Conservation (phyloP, 2,329 filamentous ascomycete genomes). For the Falciphora oryzae region DNA sequence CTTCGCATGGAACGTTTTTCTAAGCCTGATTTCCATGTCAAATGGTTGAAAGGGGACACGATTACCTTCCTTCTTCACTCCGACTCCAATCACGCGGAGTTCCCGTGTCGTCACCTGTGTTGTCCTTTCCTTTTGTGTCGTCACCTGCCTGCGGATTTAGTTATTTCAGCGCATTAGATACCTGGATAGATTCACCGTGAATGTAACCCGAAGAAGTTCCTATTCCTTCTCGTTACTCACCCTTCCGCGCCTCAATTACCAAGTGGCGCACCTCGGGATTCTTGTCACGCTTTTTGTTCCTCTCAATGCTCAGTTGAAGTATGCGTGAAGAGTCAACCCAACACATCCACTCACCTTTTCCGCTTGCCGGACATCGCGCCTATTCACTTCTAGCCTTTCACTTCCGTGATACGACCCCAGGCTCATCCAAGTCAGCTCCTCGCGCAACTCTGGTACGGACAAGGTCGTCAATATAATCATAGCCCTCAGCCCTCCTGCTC, state of each 20-base stretch:
- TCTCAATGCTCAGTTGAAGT: too few species aligned
- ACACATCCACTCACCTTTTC: too few species aligned
- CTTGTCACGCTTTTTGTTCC: too few species aligned
- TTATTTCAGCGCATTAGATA: neutral
- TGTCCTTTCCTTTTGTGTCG: neutral
- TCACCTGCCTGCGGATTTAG: neutral
- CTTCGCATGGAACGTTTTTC: slow-evolving; percentile 22
- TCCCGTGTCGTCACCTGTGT: neutral
- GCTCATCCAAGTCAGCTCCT: too few species aligned
- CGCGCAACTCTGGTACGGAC: too few species aligned
- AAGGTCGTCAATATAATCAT: too few species aligned
- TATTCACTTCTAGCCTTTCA: too few species aligned
- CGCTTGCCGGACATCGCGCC: too few species aligned
- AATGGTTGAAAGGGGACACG: neutral
- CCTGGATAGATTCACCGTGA: neutral
- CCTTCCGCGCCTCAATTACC: neutral
- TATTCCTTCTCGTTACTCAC: neutral
- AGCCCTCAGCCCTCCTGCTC: too few species aligned
- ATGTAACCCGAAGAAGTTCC: neutral
- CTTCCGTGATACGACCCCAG: too few species aligned
- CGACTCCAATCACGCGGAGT: neutral
- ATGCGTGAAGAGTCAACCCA: too few species aligned
- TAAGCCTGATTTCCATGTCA: slow-evolving; percentile 11
- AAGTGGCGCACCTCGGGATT: neutral
- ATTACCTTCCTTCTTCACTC: neutral